Percentiles rank a stretch among this genome's conserved stretches.
Conservation (phyloP, 108 stramenopile genomes). For the Nitzschia putrida region DNA sequence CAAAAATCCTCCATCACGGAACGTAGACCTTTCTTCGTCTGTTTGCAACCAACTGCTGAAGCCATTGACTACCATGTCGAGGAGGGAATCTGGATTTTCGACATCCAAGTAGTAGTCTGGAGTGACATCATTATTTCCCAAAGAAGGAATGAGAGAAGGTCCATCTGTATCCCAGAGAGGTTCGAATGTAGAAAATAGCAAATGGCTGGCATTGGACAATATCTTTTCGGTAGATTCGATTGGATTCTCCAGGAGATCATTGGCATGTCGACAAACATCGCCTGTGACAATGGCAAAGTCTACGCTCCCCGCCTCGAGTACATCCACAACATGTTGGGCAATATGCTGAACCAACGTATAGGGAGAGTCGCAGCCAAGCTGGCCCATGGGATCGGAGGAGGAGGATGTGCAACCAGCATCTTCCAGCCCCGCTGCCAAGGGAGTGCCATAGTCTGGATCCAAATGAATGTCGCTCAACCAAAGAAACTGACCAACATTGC, state of each 20-base stretch:
- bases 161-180: not conserved
- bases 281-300: slow-evolving; percentile 36
- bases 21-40: slow-evolving; percentile 37
- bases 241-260: slow-evolving; percentile 28
- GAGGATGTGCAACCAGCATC: not conserved
- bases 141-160: slow-evolving; percentile 36
- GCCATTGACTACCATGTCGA: slow-evolving; percentile 26
- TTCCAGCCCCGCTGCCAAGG: slow-evolving; percentile 28
- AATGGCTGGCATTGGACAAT: slow-evolving; percentile 19
- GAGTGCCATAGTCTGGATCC: slow-evolving; percentile 63
- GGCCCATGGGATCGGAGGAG: slow-evolving; percentile 14
- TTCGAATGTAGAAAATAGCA: slow-evolving; percentile 8
- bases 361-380: slow-evolving; percentile 49
- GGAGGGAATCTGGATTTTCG: slow-evolving; percentile 16
- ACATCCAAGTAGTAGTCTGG: slow-evolving; percentile 71
- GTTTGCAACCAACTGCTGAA: slow-evolving; percentile 21
- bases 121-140: slow-evolving; percentile 78
- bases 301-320: not conserved
- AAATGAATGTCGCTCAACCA: slow-evolving; percentile 76
- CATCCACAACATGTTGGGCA: slow-evolving; percentile 20
- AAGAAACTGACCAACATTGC: slow-evolving; percentile 34
- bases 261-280: slow-evolving; percentile 48
- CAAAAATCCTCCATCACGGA: slow-evolving; percentile 63
- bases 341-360: slow-evolving; percentile 10
- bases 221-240: slow-evolving; percentile 33